Conservation (phyloP, 2,329 filamentous ascomycete genomes). For the Capronia americana region DNA sequence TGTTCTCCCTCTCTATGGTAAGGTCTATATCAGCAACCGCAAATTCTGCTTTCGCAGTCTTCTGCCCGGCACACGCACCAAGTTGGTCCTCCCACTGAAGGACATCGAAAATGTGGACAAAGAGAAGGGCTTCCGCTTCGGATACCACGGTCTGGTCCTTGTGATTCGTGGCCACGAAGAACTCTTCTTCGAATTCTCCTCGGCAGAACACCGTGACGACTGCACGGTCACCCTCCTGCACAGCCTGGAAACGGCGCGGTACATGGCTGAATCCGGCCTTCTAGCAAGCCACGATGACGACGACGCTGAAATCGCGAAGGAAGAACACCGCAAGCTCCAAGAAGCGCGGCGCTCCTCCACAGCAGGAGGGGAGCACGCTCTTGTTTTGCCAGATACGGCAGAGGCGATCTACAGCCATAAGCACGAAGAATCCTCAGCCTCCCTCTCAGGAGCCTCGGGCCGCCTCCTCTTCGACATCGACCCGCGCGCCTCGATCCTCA, state of each 20-base stretch:
- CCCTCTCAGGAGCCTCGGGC: constrained; percentile 18
- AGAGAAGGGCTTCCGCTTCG: constrained; percentile 91
- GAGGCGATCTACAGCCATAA: constrained; percentile 40
- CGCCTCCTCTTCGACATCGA: constrained; percentile 75
- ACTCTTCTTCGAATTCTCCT: constrained; percentile 91
- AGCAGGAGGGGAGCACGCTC: constrained; percentile 40
- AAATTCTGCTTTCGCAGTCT: constrained; percentile 93
- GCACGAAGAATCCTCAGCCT: constrained; percentile 43
- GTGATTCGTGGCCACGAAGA: constrained; percentile 94
- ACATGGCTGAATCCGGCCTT: constrained; percentile 71
- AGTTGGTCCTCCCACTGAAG: constrained; percentile 86
- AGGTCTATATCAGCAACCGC: constrained; percentile 89
- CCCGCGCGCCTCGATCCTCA: constrained; percentile 81
- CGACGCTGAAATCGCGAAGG: constrained; percentile 75
- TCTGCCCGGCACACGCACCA: constrained; percentile 86
- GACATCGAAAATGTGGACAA: constrained; percentile 94
- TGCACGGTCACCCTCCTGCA: constrained; percentile 82
- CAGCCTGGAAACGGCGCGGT: constrained; percentile 73
- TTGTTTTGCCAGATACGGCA: constrained; percentile 38
- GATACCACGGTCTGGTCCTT: constrained; percentile 88
- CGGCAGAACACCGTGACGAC: constrained; percentile 80
- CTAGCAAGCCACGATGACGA: constrained; percentile 72
- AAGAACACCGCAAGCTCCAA: constrained; percentile 80
- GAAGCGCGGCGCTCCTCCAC: constrained; percentile 66
- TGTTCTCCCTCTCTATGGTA: constrained; percentile 90